Evolutionary conservation across 2,329 filamentous ascomycete species (phyloP).

Genomic region (Penicillium sp.): DNA sequence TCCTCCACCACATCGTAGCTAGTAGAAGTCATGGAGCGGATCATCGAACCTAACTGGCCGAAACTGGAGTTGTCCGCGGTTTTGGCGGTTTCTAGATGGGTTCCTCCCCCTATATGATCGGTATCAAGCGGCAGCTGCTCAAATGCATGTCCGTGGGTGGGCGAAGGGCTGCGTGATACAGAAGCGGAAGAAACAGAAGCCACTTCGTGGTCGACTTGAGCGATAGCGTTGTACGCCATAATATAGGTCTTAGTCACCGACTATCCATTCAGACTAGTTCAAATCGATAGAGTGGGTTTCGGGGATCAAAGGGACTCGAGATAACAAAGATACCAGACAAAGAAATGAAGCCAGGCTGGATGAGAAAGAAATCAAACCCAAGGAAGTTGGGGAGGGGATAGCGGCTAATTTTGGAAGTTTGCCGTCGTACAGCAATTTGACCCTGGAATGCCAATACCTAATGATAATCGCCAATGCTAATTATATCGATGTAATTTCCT

Average conservation of each 20-base stretch:
- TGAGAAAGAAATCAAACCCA: not conserved
- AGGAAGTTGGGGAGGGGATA: not conserved
- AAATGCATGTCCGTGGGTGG: conserved; percentile 26
- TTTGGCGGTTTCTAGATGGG: conserved; percentile 31
- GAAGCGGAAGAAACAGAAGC: conserved; percentile 40
- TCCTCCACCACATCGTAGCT: conserved; percentile 50
- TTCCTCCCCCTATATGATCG: conserved; percentile 33
- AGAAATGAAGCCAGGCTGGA: not conserved
- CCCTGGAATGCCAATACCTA: not conserved
- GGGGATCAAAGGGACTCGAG: not conserved
- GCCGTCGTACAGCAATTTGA: conserved; percentile 3
- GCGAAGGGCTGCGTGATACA: conserved; percentile 34
- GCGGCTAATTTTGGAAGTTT: conserved; percentile 9
- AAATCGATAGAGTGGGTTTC: conserved; percentile 1
- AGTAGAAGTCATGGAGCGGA: conserved; percentile 39
- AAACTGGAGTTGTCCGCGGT: conserved; percentile 27
- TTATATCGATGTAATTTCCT: conserved; percentile 3
- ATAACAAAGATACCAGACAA: conserved; percentile 2
- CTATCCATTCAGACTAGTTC: conserved; percentile 19
- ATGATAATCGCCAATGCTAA: not conserved
- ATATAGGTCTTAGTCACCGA: conserved; percentile 12
- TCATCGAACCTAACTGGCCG: conserved; percentile 33
- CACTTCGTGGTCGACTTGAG: conserved; percentile 43
- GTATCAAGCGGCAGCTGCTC: conserved; percentile 33
- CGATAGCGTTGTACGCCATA: conserved; percentile 48